Evolutionary conservation across 2,329 filamentous ascomycete species (phyloP).

Genomic region (Alternaria sp.): DNA sequence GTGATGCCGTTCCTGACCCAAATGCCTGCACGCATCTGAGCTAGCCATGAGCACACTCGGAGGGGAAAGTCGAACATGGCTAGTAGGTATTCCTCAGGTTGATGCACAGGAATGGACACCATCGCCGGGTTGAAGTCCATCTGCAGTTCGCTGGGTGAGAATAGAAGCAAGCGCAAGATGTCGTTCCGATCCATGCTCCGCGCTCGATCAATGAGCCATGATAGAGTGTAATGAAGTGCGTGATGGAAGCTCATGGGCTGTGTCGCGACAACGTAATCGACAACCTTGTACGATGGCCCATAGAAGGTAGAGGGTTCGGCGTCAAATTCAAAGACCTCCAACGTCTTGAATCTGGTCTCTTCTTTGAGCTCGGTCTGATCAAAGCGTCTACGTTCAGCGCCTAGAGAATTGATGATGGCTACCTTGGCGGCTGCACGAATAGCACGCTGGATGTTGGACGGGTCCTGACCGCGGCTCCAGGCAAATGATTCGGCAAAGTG

Average conservation of each 20-base stretch:
- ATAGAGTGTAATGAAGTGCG: slow-evolving; percentile 92
- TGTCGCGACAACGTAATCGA: slow-evolving; percentile 86
- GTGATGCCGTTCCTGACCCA: slow-evolving; percentile 99
- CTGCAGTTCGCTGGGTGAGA: slow-evolving; percentile 73
- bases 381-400: slow-evolving; percentile 86
- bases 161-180: slow-evolving; percentile 72
- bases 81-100: slow-evolving; percentile 79
- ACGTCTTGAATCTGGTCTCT: slow-evolving; percentile 79
- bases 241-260: slow-evolving; percentile 97
- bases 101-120: slow-evolving; percentile 64
- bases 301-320: slow-evolving; percentile 35
- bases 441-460: slow-evolving; percentile 69
- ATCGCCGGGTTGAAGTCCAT: slow-evolving; percentile 66
- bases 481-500: slow-evolving; percentile 88
- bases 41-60: slow-evolving; percentile 92
- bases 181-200: slow-evolving; percentile 73
- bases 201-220: slow-evolving; percentile 91
- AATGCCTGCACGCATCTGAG: slow-evolving; percentile 97
- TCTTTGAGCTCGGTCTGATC: slow-evolving; percentile 86
- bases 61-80: slow-evolving; percentile 92
- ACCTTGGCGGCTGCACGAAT: slow-evolving; percentile 79
- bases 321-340: slow-evolving; percentile 83
- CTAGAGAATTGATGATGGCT: slow-evolving; percentile 87
- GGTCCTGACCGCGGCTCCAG: slow-evolving; percentile 68
- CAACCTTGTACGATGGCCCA: slow-evolving; percentile 61